Percentiles rank a stretch among this genome's conserved stretches.
Conservation (phyloP, 1,139 yeast genomes). For the Sugiyamaella neomexicana region DNA sequence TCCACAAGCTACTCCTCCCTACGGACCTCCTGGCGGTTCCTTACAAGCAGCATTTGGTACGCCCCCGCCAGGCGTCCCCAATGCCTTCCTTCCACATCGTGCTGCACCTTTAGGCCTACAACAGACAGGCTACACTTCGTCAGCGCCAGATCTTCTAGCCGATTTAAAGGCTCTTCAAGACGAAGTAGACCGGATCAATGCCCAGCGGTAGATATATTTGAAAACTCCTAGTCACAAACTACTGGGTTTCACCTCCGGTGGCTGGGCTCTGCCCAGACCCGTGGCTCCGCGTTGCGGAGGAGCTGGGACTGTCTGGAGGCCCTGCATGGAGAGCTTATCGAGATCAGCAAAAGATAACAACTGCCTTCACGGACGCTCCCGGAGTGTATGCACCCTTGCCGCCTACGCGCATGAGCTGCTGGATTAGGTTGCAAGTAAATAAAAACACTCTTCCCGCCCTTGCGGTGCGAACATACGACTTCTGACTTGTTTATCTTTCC, state of each 20-base stretch:
- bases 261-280: background rate
- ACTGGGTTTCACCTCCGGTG: background rate
- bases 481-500: background rate
- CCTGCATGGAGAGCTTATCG: background rate
- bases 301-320: background rate
- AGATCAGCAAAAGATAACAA: constrained; percentile 11
- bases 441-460: constrained; percentile 2
- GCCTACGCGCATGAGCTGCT: background rate
- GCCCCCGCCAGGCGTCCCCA: constrained; percentile 3
- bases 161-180: constrained; percentile 36
- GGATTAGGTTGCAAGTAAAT: constrained; percentile 5
- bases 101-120: constrained; percentile 19
- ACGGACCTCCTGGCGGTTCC: background rate
- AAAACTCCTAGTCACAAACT: background rate
- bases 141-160: constrained; percentile 35
- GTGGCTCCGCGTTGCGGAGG: background rate
- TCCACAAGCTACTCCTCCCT: constrained; percentile 19
- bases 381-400: background rate
- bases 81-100: constrained; percentile 17
- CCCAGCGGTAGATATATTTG: constrained; percentile 11
- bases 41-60: background rate
- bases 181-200: constrained; percentile 33
- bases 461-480: background rate
- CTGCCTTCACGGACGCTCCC: no score
- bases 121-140: constrained; percentile 25